phyloP scores from a whole-genome alignment of 1,284 basidiomycete species.

The Rhodotorula sp. region DNA sequence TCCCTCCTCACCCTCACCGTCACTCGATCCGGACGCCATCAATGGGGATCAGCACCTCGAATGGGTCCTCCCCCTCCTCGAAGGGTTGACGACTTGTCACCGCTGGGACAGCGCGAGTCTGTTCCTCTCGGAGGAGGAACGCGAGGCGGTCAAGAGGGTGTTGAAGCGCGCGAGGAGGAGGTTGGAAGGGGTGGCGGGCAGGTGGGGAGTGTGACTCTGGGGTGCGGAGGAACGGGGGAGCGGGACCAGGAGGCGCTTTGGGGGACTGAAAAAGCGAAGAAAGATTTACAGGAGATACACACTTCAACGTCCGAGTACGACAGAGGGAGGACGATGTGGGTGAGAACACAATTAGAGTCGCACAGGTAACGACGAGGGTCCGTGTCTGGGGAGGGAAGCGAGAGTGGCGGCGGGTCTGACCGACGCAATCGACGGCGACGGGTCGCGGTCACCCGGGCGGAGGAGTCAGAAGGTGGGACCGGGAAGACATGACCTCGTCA shows the following conservation, averaged over 20 bases:
- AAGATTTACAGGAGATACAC: too few relatives aligned
- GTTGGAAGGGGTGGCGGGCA: neutral
- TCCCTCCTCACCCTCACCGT: neutral
- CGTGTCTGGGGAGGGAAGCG: too few relatives aligned
- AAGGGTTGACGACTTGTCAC: conserved; percentile 56
- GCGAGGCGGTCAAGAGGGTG: conserved; percentile 8
- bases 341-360: neutral
- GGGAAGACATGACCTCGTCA: too few relatives aligned
- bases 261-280: too few relatives aligned
- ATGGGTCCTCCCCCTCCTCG: conserved; percentile 56
- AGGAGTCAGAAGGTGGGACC: too few relatives aligned
- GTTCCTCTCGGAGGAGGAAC: conserved; percentile 57
- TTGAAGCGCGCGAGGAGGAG: conserved; percentile 3
- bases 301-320: too few relatives aligned
- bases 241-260: too few relatives aligned
- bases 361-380: too few relatives aligned
- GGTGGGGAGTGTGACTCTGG: conserved; percentile 14
- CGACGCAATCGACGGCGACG: too few relatives aligned
- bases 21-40: neutral
- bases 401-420: too few relatives aligned
- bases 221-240: too few relatives aligned
- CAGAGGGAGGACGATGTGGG: neutral
- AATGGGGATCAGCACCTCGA: conserved; percentile 31
- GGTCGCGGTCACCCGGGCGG: too few relatives aligned
- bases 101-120: conserved; percentile 63